phyloP scores from a whole-genome alignment of 495 filamentous ascomycete genomes.

The Hypoxylon fuscum region DNA sequence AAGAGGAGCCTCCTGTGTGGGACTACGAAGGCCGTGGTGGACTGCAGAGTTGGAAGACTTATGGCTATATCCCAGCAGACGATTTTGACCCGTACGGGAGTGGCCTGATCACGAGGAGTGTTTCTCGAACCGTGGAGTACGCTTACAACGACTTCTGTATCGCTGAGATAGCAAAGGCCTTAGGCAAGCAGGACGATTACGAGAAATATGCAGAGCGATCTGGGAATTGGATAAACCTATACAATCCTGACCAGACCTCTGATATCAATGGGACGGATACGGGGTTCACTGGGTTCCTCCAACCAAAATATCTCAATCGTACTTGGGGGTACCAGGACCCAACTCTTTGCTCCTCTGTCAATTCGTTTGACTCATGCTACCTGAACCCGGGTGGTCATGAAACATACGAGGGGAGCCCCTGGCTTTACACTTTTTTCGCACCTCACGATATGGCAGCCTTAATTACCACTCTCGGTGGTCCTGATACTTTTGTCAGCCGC shows the following conservation, averaged over 20 bases:
- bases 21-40: conserved; percentile 72
- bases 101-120: conserved; percentile 69
- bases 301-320: conserved; percentile 67
- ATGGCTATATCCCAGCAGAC: conserved; percentile 69
- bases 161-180: conserved; percentile 63
- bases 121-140: conserved; percentile 77
- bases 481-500: conserved; percentile 63
- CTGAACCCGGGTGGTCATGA: conserved; percentile 66
- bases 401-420: conserved; percentile 71
- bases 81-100: conserved; percentile 69
- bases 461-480: conserved; percentile 66
- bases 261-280: conserved; percentile 64
- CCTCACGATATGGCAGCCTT: conserved; percentile 71
- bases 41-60: conserved; percentile 67
- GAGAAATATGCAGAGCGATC: conserved; percentile 66
- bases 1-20: conserved; percentile 73
- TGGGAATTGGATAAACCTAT: conserved; percentile 71
- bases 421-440: conserved; percentile 72
- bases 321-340: conserved; percentile 73
- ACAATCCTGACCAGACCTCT: conserved; percentile 66
- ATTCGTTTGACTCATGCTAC: conserved; percentile 64
- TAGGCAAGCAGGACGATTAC: conserved; percentile 63
- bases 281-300: conserved; percentile 71
- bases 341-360: conserved; percentile 52
- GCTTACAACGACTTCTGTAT: conserved; percentile 78